Base-by-base conservation (phyloP, 257 asterid genomes). In the Agastache rugosa region DNA sequence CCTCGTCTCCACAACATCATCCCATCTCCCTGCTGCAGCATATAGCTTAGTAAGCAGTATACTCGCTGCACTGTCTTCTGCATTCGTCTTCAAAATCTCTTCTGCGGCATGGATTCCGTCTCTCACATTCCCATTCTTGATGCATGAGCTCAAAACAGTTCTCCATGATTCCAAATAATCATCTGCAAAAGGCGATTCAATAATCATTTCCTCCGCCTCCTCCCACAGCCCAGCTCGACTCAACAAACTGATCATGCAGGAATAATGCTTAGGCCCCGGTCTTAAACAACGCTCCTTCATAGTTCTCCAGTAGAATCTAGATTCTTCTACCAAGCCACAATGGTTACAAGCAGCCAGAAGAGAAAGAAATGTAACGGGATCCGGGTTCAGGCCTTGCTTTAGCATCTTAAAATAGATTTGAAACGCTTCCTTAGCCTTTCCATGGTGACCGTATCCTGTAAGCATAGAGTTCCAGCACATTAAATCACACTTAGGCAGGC, bases 381-480 rank as follows among this genome's bases (percentile, higher is more conserved):
- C 96, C 10, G 96, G 96, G 34, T 45, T 72, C 11, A 88, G 73
- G 7, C 91, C 93, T 5, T 74, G 77, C 59, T 75, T 86, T 51
- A 87, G 67, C 83, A 93, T 85, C 75, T 73, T 63, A 34, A 83
- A 79, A 68, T 86, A 90, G 2, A 83, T 67, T 70, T 27, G 74
- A 59, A 93, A 86, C 1, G 96, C 96, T 61, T 83, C 82, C 11
- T 80, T 63, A 6, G 93, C 86, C 82, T 84, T 81, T 50, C 98
- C 97, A 47, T 90, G 93, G 74, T 90, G 84, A 60, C 93, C 75
- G 60, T 83, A 91, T 71, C 96, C 98, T 16, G 89, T 87, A 22
- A 91, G 88, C 87, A 91, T 77, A 1, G 97, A 81, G 85, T 93
- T 93, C 97, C 94, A 93, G 84, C 94, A 93, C 88, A 62, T 84